A percentile compares a stretch with the other conserved stretches of the same genome.
Conservation (phyloP, 768 basidiomycete genomes). For the Fibroporia radiculosa region DNA sequence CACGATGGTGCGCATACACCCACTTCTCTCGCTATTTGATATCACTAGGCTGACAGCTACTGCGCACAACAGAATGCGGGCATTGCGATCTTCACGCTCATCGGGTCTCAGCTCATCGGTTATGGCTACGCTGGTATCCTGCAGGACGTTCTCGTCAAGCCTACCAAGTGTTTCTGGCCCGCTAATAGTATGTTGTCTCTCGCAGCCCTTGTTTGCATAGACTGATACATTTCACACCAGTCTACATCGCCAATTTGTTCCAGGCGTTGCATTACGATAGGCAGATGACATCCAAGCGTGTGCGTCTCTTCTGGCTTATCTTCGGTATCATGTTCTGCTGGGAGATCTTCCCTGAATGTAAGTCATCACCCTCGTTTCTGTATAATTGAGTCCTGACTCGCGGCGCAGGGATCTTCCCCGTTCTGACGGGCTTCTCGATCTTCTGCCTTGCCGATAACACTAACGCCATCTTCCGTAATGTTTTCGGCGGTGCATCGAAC, state of each 20-base stretch:
- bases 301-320: conserved; percentile 33
- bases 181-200: conserved; percentile 16
- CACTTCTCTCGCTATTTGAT: not conserved
- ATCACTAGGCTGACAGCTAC: not conserved
- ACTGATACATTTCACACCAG: conserved; percentile 9
- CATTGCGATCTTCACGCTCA: conserved; percentile 27
- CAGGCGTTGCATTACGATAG: conserved; percentile 31
- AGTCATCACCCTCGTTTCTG: conserved; percentile 9
- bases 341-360: conserved; percentile 34
- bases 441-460: conserved; percentile 29
- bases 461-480: conserved; percentile 17
- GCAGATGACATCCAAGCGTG: conserved; percentile 29
- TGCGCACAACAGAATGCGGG: conserved; percentile 9
- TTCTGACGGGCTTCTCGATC: conserved; percentile 27
- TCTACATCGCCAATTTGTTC: conserved; percentile 22
- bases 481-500: conserved; percentile 31
- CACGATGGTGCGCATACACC: conserved; percentile 15
- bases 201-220: not conserved
- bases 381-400: conserved; percentile 9
- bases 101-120: conserved; percentile 27
- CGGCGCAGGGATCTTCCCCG: conserved; percentile 31
- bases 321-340: conserved; percentile 26
- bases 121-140: conserved; percentile 27
- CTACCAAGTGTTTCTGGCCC: conserved; percentile 32
- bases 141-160: conserved; percentile 44